Conservation (phyloP, 2,329 filamentous ascomycete genomes). For the Xylariaceae sp. region DNA sequence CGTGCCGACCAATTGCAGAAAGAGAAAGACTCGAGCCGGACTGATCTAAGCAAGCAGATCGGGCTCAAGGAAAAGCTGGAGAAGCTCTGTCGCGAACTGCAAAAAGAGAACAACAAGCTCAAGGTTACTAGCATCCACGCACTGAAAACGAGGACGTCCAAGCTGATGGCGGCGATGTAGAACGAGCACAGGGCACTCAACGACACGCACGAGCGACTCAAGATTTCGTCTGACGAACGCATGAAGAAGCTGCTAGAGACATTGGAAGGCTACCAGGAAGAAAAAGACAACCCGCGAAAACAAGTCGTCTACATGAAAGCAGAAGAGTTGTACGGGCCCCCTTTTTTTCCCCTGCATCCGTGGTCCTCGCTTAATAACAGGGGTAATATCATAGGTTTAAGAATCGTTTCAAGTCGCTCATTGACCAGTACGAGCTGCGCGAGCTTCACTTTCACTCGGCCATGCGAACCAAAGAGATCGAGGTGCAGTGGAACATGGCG, state of each 20-base stretch:
- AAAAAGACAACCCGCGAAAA: slow-evolving; percentile 76
- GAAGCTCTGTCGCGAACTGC: slow-evolving; percentile 89
- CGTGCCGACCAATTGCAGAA: slow-evolving; percentile 91
- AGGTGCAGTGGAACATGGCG: slow-evolving; percentile 86
- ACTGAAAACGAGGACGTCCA: background rate
- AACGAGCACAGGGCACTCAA: slow-evolving; percentile 91
- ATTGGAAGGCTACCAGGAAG: slow-evolving; percentile 81
- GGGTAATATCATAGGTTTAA: slow-evolving; percentile 60
- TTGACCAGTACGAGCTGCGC: slow-evolving; percentile 93
- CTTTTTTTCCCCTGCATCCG: background rate
- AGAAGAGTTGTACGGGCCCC: slow-evolving; percentile 70
- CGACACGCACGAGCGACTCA: slow-evolving; percentile 77
- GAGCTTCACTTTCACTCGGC: slow-evolving; percentile 91
- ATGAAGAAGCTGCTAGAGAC: slow-evolving; percentile 75
- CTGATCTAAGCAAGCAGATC: slow-evolving; percentile 83
- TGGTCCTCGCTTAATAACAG: slow-evolving; percentile 26
- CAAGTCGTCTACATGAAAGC: slow-evolving; percentile 79
- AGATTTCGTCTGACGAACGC: slow-evolving; percentile 77
- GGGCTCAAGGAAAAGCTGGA: slow-evolving; percentile 94
- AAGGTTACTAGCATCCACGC: slow-evolving; percentile 58
- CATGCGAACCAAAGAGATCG: slow-evolving; percentile 89
- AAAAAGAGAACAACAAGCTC: slow-evolving; percentile 95
- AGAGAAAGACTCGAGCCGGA: slow-evolving; percentile 85
- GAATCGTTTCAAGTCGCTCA: slow-evolving; percentile 84
- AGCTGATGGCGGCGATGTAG: slow-evolving; percentile 38